Conservation (phyloP, 1,284 basidiomycete genomes). For the Tilletia horrida region DNA sequence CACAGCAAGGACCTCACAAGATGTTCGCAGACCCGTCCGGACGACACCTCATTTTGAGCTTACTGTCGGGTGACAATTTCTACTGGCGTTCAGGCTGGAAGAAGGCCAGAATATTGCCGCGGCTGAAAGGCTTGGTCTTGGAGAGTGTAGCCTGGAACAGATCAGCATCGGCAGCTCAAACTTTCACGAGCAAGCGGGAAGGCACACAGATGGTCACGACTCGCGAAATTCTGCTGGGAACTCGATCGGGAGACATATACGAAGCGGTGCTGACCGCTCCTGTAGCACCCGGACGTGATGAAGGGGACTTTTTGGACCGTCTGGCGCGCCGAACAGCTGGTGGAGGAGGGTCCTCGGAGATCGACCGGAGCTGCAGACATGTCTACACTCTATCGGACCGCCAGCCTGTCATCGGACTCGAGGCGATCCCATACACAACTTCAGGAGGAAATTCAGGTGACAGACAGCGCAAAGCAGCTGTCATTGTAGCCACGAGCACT, state of each 20-base stretch:
- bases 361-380: constrained; percentile 41
- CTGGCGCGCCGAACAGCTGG: constrained; percentile 46
- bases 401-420: constrained; percentile 46
- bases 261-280: constrained; percentile 67
- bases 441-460: constrained; percentile 13
- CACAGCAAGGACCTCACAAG: constrained; percentile 27
- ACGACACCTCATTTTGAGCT: constrained; percentile 80
- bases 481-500: constrained; percentile 80
- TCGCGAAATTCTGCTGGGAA: constrained; percentile 83
- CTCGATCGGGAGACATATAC: constrained; percentile 53
- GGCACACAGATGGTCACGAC: constrained; percentile 57
- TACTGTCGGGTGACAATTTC: constrained; percentile 85
- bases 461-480: constrained; percentile 43
- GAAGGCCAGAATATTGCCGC: constrained; percentile 48
- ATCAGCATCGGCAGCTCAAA: neutral
- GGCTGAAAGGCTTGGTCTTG: constrained; percentile 75
- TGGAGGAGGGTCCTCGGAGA: constrained; percentile 23
- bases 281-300: constrained; percentile 57
- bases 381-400: constrained; percentile 43
- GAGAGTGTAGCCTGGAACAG: constrained; percentile 89
- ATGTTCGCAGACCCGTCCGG: constrained; percentile 73
- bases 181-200: constrained; percentile 1
- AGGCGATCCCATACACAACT: constrained; percentile 31
- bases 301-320: constrained; percentile 51
- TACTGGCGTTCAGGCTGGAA: constrained; percentile 61